Base-by-base conservation (phyloP, 495 filamentous ascomycete genomes). In the Cairneyella variabilis region DNA sequence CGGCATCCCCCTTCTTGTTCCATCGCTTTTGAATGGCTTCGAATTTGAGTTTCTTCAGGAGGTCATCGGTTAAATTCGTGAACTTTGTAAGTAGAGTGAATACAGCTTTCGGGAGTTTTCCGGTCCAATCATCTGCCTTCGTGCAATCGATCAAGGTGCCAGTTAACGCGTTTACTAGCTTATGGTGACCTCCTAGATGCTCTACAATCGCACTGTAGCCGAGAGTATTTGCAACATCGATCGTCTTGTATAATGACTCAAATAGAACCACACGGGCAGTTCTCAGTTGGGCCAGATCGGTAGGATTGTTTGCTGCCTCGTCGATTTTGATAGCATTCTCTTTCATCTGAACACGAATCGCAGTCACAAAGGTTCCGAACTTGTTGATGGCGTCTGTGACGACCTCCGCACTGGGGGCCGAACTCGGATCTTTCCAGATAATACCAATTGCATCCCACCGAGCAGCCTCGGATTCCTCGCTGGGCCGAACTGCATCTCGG, bases 11-110 rank as follows among this genome's bases (percentile, higher is more conserved):
- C 51, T 81, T 81, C 64, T 86, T 88, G 21, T 77, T 69, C 39
- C 87, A 80, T 43, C 81, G 78, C 3, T 79, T 77, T 2, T 83
- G 66, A 11, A 86, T 65, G 48, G 80, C 83, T 25, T 79, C 73
- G 34, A 93, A 71, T 58, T 91, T 91, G 17, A 82, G 81, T 51
- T 78, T 83, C 47, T 81, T 75, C 18, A 88, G 71, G 4, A 82
- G 58, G 17, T 81, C 78, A 48, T 79, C 77, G 47, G 80, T 82
- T 66, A 88, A 74, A 2, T 76, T 86, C 9, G 79, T 73, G 59
- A 88, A 86, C 9, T 73, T 73, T 0, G 78, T 69, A 55, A 92
- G 71, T 23, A 92, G 68, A 62, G 80, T 80, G 1, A 93, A 75
- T 18, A 89, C 79, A 18, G 76, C 82, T 36, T 80, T 73, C 7